Conservation (phyloP, 768 basidiomycete genomes). For the Pleurotus tuoliensis region DNA sequence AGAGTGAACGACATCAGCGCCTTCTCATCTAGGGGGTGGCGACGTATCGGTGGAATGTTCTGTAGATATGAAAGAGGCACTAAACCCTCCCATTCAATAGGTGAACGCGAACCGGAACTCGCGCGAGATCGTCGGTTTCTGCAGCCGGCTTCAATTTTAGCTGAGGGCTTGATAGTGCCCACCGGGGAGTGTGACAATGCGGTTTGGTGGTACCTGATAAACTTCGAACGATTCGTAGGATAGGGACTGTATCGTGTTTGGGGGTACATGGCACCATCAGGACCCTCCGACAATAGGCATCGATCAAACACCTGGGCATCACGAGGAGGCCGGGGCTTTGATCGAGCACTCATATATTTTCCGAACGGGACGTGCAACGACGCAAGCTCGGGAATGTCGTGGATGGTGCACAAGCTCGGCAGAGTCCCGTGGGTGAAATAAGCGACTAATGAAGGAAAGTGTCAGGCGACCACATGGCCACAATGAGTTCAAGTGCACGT, state of each 20-base stretch:
- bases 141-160: neutral
- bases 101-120: neutral
- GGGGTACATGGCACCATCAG: neutral
- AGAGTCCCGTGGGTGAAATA: constrained; percentile 66
- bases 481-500: constrained; percentile 19
- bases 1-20: constrained; percentile 57
- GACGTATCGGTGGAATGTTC: constrained; percentile 53
- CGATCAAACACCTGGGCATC: constrained; percentile 11
- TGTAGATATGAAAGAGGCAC: constrained; percentile 65
- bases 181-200: constrained; percentile 2
- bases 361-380: constrained; percentile 52
- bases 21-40: constrained; percentile 70
- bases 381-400: constrained; percentile 54
- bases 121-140: constrained; percentile 7
- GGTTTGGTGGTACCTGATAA: neutral
- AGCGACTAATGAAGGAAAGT: constrained; percentile 46
- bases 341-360: constrained; percentile 63
- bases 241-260: constrained; percentile 10
- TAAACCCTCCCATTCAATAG: constrained; percentile 28
- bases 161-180: neutral
- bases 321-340: constrained; percentile 30
- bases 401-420: constrained; percentile 55
- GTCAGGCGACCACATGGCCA: constrained; percentile 4
- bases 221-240: neutral
- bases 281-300: neutral